Evolutionary conservation across 768 basidiomycete genomes (phyloP).

Genomic region (Naematelia encephala): DNA sequence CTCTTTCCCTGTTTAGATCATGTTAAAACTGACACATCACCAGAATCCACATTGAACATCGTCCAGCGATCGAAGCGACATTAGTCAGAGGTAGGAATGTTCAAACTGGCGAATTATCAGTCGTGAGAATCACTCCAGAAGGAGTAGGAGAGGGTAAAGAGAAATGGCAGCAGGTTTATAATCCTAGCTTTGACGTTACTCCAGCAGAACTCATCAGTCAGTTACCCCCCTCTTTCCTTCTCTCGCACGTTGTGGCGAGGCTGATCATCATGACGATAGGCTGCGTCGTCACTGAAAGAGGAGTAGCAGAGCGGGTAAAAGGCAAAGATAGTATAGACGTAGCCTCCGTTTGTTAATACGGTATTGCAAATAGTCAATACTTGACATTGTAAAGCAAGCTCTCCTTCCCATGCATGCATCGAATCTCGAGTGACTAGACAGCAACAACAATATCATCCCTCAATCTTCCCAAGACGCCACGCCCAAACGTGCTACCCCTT

Average conservation of each 20-base stretch:
- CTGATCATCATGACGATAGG: constrained; percentile 14
- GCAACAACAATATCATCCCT: background rate
- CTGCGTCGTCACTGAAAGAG: constrained; percentile 82
- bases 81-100: constrained; percentile 78
- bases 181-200: constrained; percentile 95
- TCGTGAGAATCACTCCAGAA: constrained; percentile 77
- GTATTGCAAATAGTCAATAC: no score
- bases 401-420: no score
- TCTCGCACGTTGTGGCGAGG: no score
- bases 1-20: background rate
- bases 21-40: constrained; percentile 3
- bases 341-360: constrained; percentile 56
- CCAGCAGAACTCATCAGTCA: constrained; percentile 90
- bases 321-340: constrained; percentile 66
- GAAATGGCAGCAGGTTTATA: constrained; percentile 58
- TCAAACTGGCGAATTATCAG: constrained; percentile 60
- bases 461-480: background rate
- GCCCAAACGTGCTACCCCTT: constrained; percentile 4
- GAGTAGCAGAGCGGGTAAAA: constrained; percentile 71
- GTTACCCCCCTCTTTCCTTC: constrained; percentile 34
- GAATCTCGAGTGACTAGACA: no score
- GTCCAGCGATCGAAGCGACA: constrained; percentile 81
- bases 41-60: constrained; percentile 88
- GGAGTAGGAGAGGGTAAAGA: constrained; percentile 49
- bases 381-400: no score